These are phyloP conservation scores for Senecio squalidus DNA, from an alignment of 140 eudicot genomes.

Conservation along the genomic window DNA sequence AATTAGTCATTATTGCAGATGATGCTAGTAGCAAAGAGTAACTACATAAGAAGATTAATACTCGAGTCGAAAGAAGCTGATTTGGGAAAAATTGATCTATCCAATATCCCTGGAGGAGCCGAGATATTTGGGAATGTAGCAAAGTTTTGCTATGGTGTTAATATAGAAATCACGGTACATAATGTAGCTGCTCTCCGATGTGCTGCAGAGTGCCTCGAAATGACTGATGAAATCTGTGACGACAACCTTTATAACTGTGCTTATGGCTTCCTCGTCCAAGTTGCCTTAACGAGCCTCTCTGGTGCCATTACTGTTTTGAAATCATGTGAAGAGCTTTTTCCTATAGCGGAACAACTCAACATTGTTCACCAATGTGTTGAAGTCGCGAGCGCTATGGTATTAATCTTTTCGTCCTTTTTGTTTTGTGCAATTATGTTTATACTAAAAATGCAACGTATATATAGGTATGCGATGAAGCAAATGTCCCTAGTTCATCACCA, in stretches of 20 bases:
- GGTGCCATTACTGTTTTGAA: constrained; percentile 70
- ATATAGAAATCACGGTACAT: constrained; percentile 67
- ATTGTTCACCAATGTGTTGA: constrained; percentile 62
- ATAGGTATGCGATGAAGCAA: constrained; percentile 72
- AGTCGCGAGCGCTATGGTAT: constrained; percentile 51
- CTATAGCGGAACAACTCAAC: constrained; percentile 51
- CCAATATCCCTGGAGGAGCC: constrained; percentile 72
- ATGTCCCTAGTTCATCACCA: constrained; percentile 69
- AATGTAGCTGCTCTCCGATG: constrained; percentile 81
- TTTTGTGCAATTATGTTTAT: not conserved
- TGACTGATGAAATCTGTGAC: constrained; percentile 66
- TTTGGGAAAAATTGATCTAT: constrained; percentile 43
- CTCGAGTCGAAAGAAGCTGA: constrained; percentile 55
- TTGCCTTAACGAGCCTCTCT: constrained; percentile 57
- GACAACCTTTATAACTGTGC: constrained; percentile 59
- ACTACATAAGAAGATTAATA: constrained; percentile 52
- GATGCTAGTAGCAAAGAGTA: constrained; percentile 83
- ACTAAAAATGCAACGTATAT: too few species aligned
- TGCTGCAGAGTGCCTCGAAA: constrained; percentile 77
- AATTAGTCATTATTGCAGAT: constrained; percentile 34
- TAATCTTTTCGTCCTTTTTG: not conserved
- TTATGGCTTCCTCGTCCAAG: constrained; percentile 62
- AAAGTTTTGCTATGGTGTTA: constrained; percentile 75
- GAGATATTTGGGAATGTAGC: constrained; percentile 69
- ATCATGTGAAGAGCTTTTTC: constrained; percentile 67